Conservation (phyloP, 495 filamentous ascomycete genomes). For the Aspergillus diversus region DNA sequence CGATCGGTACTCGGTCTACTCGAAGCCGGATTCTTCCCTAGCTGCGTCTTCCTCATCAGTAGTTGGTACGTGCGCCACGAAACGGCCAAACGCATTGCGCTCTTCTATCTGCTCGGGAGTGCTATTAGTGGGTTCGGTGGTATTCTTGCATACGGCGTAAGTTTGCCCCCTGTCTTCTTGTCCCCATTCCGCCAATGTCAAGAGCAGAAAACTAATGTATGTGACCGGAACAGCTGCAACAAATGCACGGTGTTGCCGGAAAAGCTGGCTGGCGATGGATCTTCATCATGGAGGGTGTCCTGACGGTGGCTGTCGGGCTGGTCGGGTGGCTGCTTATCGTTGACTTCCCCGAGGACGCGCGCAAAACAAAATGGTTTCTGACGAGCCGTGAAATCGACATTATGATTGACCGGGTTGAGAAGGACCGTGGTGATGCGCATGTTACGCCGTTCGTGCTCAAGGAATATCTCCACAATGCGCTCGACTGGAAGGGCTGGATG, state of each 20-base stretch:
- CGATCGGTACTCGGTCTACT: slow-evolving; percentile 62
- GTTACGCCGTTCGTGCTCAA: slow-evolving; percentile 42
- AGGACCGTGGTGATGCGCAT: slow-evolving; percentile 55
- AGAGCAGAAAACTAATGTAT: too few relatives aligned
- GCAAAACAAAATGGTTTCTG: slow-evolving; percentile 47
- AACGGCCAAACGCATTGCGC: slow-evolving; percentile 59
- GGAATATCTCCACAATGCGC: slow-evolving; percentile 45
- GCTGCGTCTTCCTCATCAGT: slow-evolving; percentile 55
- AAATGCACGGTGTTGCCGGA: slow-evolving; percentile 47
- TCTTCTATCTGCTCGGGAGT: slow-evolving; percentile 56
- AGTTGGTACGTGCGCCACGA: slow-evolving; percentile 62
- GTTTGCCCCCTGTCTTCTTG: slow-evolving; percentile 15
- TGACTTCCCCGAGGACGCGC: slow-evolving; percentile 53
- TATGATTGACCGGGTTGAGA: slow-evolving; percentile 52
- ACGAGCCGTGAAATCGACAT: slow-evolving; percentile 45
- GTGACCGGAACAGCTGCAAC: slow-evolving; percentile 17
- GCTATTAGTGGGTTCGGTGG: slow-evolving; percentile 58
- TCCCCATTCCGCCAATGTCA: too few relatives aligned
- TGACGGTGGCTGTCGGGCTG: slow-evolving; percentile 39
- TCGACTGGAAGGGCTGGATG: slow-evolving; percentile 58
- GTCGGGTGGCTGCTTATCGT: slow-evolving; percentile 50
- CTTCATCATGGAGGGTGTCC: slow-evolving; percentile 57
- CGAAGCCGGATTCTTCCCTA: slow-evolving; percentile 63
- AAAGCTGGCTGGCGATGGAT: slow-evolving; percentile 62
- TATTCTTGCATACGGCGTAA: slow-evolving; percentile 62